Percentiles rank a stretch among this genome's conserved stretches.
Evolutionary conservation across 331 rosid genomes (phyloP).

Genomic region (Spiraea crenata): DNA sequence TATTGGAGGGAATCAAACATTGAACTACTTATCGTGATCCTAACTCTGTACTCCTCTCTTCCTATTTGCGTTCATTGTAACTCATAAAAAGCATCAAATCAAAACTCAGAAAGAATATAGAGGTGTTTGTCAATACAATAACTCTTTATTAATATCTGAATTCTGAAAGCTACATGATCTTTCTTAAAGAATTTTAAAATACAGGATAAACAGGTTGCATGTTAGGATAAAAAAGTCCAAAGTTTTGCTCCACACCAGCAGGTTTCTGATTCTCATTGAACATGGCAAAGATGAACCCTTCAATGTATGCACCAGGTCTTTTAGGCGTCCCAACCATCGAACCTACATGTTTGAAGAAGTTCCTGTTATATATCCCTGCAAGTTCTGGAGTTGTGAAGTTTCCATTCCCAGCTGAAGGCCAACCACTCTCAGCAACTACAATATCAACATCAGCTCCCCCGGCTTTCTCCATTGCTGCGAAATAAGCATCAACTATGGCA

Average conservation of each 20-base stretch:
- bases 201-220: slow-evolving; percentile 27
- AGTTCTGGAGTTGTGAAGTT: slow-evolving; percentile 3
- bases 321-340: slow-evolving; percentile 31
- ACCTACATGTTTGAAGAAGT: slow-evolving; percentile 11
- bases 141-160: no score
- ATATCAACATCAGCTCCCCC: not conserved
- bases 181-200: not conserved
- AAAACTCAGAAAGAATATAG: no score
- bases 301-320: slow-evolving; percentile 8
- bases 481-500: slow-evolving; percentile 34
- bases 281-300: slow-evolving; percentile 34
- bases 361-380: slow-evolving; percentile 22
- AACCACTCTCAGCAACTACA: slow-evolving; percentile 35
- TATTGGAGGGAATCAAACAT: no score
- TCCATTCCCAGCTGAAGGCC: slow-evolving; percentile 38
- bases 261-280: slow-evolving; percentile 33
- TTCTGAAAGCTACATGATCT: no score
- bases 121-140: no score
- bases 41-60: no score
- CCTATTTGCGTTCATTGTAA: no score
- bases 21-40: no score
- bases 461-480: slow-evolving; percentile 25
- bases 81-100: no score
- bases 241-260: slow-evolving; percentile 11
- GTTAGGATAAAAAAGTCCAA: slow-evolving; percentile 29